Evolutionary conservation across 176 grass and related monocot species (phyloP).

Genomic region (bread wheat (Triticum aestivum)): DNA sequence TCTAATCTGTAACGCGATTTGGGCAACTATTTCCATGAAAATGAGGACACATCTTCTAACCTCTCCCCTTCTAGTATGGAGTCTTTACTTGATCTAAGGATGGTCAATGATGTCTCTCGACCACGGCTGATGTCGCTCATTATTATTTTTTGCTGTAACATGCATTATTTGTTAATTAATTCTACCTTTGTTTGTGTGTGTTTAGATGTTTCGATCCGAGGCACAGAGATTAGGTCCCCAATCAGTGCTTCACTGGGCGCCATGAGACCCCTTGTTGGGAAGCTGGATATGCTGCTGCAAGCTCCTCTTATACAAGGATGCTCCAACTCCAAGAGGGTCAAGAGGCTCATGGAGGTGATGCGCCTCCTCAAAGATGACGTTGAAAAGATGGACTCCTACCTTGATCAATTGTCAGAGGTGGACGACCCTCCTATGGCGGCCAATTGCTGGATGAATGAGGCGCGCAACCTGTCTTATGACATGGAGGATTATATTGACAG

Average conservation of each 20-base stretch:
- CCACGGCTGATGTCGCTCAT: background rate
- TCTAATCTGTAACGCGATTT: too few relatives aligned
- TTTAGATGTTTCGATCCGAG: background rate
- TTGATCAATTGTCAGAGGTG: background rate
- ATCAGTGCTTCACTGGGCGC: background rate
- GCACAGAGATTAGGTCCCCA: background rate
- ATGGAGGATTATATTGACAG: background rate
- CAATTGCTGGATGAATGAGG: conserved; percentile 11
- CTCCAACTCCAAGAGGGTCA: background rate
- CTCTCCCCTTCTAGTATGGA: too few relatives aligned
- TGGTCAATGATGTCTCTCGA: too few relatives aligned
- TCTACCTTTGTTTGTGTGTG: background rate
- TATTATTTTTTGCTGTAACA: background rate
- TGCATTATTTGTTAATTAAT: background rate
- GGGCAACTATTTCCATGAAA: too few relatives aligned
- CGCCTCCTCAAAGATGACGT: background rate
- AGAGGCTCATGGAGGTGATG: background rate
- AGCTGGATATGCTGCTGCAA: background rate
- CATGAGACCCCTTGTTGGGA: background rate
- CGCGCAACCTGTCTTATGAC: background rate
- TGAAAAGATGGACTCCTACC: background rate
- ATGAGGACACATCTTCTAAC: too few relatives aligned
- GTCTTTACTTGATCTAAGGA: too few relatives aligned
- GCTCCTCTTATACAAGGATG: background rate
- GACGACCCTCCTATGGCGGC: background rate